phyloP scores from a whole-genome alignment of 345 rosid genomes.

The Eucalyptus paniculata region DNA sequence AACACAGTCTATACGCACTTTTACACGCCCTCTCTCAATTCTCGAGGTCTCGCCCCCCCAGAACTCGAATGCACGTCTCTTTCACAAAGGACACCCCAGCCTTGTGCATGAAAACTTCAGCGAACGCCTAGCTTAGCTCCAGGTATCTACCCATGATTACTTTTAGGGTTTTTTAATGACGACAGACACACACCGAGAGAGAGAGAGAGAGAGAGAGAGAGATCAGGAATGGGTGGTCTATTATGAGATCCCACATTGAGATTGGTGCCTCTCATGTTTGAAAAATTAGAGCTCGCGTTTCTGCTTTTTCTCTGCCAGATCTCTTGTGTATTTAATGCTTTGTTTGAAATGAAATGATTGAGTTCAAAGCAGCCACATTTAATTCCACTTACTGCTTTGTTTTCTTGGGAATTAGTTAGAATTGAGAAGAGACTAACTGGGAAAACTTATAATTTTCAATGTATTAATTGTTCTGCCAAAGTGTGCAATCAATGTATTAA shows the following conservation, averaged over 20 bases:
- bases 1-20: not conserved
- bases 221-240: not conserved
- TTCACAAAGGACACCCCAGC: constrained; percentile 10
- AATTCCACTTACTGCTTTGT: not conserved
- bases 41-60: not conserved
- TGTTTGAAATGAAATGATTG: not conserved
- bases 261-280: not conserved
- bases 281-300: not conserved
- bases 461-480: not conserved
- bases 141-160: not conserved
- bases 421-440: not conserved
- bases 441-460: not conserved
- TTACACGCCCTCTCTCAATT: not conserved
- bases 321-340: not conserved
- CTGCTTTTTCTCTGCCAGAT: not conserved
- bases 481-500: not conserved
- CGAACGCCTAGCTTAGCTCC: not conserved
- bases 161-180: not conserved
- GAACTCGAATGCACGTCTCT: constrained; percentile 21
- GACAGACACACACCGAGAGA: not conserved
- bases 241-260: not conserved
- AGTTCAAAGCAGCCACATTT: not conserved
- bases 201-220: not conserved
- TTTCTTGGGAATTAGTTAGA: not conserved
- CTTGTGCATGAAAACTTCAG: not conserved